phyloP scores from a whole-genome alignment of 2,329 filamentous ascomycete genomes.

The Fusarium decemcellulare region DNA sequence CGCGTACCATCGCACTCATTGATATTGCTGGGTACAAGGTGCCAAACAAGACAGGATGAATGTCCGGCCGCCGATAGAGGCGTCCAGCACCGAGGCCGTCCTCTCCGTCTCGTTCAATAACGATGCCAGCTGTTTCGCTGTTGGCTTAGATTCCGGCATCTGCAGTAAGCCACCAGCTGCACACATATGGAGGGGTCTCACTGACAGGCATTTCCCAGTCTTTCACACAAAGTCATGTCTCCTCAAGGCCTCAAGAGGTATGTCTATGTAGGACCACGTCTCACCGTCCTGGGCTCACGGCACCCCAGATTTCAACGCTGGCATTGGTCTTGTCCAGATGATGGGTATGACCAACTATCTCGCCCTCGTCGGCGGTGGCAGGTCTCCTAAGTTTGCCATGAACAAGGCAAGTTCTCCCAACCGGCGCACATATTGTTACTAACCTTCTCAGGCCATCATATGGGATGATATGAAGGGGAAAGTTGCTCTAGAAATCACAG shows the following conservation, averaged over 20 bases:
- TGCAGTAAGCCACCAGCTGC: constrained; percentile 71
- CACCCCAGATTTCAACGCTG: constrained; percentile 79
- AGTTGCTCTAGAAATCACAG: constrained; percentile 81
- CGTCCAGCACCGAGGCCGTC: constrained; percentile 79
- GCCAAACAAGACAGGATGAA: constrained; percentile 74
- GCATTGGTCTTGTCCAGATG: constrained; percentile 88
- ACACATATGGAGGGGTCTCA: constrained; percentile 8
- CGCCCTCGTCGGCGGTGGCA: constrained; percentile 90
- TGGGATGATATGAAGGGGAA: constrained; percentile 91
- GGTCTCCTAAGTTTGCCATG: constrained; percentile 85
- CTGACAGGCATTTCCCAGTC: constrained; percentile 62
- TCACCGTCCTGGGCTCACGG: neutral
- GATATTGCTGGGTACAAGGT: constrained; percentile 18
- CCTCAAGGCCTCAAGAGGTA: constrained; percentile 70
- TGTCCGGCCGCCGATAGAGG: constrained; percentile 87
- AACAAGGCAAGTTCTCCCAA: constrained; percentile 74
- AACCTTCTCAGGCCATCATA: constrained; percentile 75
- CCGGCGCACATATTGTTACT: constrained; percentile 1
- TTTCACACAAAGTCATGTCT: constrained; percentile 81
- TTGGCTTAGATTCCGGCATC: constrained; percentile 89
- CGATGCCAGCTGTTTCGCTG: constrained; percentile 87
- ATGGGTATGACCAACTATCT: constrained; percentile 89
- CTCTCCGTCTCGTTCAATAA: constrained; percentile 90
- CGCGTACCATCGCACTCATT: neutral
- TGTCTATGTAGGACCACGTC: neutral